Base-by-base conservation (phyloP, 306 rosid genomes). In the Trifolium fragiferum region DNA sequence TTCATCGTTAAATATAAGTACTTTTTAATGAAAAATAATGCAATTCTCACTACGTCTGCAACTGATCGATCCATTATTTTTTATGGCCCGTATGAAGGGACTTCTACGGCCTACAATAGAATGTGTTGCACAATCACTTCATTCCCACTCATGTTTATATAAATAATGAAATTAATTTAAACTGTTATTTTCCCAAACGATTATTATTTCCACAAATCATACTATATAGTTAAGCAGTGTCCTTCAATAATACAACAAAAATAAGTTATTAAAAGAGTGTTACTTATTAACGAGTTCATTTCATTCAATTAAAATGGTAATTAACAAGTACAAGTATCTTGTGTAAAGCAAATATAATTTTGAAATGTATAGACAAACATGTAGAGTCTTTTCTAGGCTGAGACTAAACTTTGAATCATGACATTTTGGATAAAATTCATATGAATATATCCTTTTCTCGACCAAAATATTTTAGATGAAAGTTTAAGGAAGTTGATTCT, bases 1-100 rank as follows among this genome's bases (percentile, higher is more conserved):
- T 1, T n/a, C 20, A n/a, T 15, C 0, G 0, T 1, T 0, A 46
- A 0, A 0, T 14, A 15, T 47, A 15, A 4, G 8, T 13, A 13
- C 18, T 7, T 2, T 13, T 12, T 11, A 46, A 13, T 0, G 4
- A 4, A 30, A 25, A 30, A 30, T 30, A 30, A 30, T 4, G 33
- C 27, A 25, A n/a, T n/a, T n/a, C 2, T 49, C 20, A n/a, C 16
- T 5, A 44, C 16, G 13, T 4, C 1, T 13, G 5, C 16, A 13
- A 44, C 50, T 44, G 7, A 12, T 44, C 6, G 50, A 14, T 44
- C 6, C 16, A 13, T 44, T 43, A 43, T 13, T 30, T 60, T 57
- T n/a, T n/a, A n/a, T 57, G 8, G n/a, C 35, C 35, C 16, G 23
- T 11, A 55, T 27, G 32, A 27, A 27, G 4, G 32, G 32, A 27